Percentiles rank a stretch among this genome's conserved stretches.
phyloP scores from a whole-genome alignment of 768 basidiomycete species.

The Rhizopogon rudus region DNA sequence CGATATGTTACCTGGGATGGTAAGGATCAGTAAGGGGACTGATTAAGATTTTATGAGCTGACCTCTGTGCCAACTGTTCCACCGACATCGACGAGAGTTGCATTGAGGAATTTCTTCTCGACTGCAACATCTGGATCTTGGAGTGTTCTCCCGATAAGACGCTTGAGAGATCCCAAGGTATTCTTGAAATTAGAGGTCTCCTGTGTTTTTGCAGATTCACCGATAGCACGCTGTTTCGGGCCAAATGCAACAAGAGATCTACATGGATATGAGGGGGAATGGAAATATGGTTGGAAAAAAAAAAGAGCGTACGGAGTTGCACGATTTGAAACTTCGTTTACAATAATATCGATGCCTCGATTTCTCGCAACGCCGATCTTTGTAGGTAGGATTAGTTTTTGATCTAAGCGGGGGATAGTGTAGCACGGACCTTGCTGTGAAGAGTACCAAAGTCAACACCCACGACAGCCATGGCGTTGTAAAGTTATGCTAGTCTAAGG shows the following conservation, averaged over 20 bases:
- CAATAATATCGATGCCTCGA: conserved; percentile 97
- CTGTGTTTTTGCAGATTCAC: conserved; percentile 94
- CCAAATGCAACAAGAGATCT: conserved; percentile 96
- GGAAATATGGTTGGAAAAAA: neutral
- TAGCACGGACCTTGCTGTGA: conserved; percentile 67
- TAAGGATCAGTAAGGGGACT: conserved; percentile 7
- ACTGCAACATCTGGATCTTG: conserved; percentile 77
- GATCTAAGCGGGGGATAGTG: neutral
- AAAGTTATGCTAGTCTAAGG: neutral
- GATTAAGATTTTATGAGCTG: conserved; percentile 7
- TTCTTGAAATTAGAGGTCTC: conserved; percentile 98
- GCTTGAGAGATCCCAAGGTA: conserved; percentile 90
- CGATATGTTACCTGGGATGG: conserved; percentile 74
- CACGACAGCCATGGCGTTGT: conserved; percentile 77
- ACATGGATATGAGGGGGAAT: conserved; percentile 5
- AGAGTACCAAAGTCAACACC: conserved; percentile 93
- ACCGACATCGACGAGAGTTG: conserved; percentile 76
- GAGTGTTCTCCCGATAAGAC: conserved; percentile 79
- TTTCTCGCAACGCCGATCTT: conserved; percentile 95
- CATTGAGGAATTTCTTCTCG: conserved; percentile 92
- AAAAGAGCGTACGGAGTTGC: conserved; percentile 75
- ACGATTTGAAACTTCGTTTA: conserved; percentile 97
- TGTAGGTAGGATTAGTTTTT: conserved; percentile 3
- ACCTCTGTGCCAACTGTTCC: conserved; percentile 88
- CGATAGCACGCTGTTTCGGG: conserved; percentile 83